Evolutionary conservation across 306 rosid genomes (phyloP), one percentile per base, ranked within the genome.

Genomic region (Pyrus betulifolia): DNA sequence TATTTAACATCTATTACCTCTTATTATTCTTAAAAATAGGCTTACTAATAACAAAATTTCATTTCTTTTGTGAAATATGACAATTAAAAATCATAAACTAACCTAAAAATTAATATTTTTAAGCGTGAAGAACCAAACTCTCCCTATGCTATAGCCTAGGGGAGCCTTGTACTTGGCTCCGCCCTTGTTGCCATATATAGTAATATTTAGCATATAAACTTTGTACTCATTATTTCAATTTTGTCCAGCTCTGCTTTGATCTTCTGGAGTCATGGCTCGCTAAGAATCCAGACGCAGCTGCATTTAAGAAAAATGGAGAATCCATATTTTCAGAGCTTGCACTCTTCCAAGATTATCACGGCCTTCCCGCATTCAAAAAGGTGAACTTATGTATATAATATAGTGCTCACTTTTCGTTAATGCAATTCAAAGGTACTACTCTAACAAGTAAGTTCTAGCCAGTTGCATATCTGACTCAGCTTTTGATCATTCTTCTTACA

Each of bases 261-360:
- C 85, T 91, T 30, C 79, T 86, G 11, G 96, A 95, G 82, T 84
- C 90, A 11, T 95, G 99, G 99, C 85, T 95, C 0, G 85, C 80
- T 0, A 77, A 85, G 79, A 95, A 95, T 74, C 99, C 93, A 1
- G 96, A 92, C 25, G 96, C 89, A 2, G 77, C 91, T 0, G 89
- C 91, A 42, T 85, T 95, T 84, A 88, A 87, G 81, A 86, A 91
- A 52, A 88, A 85, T 12, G 97, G 97, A 11, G 77, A 90, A 80
- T 95, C 93, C 62, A 89, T 92, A 62, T 95, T 95, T 76, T 70
- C 96, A 25, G 97, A 95, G 77, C 93, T 95, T 1, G 99, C 99
- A 76, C 92, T 95, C 62, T 95, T 95, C 86, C 99, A 95, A 74
- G 99, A 95, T 78, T 95, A 92, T 72, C 97, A 89, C 57, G 99